Conservation (phyloP, 768 basidiomycete species). For the Roridomyces roridus region DNA sequence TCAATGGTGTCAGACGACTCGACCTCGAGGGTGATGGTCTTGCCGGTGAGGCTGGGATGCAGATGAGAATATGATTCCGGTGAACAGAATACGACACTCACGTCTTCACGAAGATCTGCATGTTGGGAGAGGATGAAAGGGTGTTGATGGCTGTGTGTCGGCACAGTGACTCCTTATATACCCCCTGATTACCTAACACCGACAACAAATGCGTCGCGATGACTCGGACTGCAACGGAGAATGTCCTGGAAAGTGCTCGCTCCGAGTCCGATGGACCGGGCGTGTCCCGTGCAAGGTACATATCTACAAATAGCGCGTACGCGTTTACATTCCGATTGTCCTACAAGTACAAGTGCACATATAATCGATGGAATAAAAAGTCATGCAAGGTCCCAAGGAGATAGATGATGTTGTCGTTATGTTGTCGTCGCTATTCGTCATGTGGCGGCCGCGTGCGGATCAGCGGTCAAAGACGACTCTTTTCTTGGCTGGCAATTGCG, state of each 20-base stretch:
- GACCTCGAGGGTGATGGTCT: constrained; percentile 79
- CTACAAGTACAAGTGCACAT: constrained; percentile 11
- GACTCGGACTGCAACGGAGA: background rate
- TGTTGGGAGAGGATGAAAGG: constrained; percentile 56
- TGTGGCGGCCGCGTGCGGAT: constrained; percentile 51
- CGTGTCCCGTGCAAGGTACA: background rate
- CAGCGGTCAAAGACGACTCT: constrained; percentile 40
- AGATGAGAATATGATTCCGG: background rate
- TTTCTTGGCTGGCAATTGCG: constrained; percentile 20
- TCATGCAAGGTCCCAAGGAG: too few relatives aligned
- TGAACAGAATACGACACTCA: too few relatives aligned
- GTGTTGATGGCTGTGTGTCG: background rate
- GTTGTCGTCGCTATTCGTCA: constrained; percentile 29
- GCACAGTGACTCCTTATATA: background rate
- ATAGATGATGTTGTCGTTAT: constrained; percentile 6
- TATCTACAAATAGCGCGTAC: background rate
- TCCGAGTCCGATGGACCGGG: too few relatives aligned
- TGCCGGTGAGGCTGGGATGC: constrained; percentile 56
- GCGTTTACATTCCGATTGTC: background rate
- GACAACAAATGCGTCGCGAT: background rate
- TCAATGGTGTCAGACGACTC: constrained; percentile 79
- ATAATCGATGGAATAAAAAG: constrained; percentile 18
- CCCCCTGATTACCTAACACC: too few relatives aligned
- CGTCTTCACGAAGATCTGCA: constrained; percentile 67
- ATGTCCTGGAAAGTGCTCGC: background rate